Conservation (phyloP, 2,329 filamentous ascomycete species). For the Trichophyton rubrum region DNA sequence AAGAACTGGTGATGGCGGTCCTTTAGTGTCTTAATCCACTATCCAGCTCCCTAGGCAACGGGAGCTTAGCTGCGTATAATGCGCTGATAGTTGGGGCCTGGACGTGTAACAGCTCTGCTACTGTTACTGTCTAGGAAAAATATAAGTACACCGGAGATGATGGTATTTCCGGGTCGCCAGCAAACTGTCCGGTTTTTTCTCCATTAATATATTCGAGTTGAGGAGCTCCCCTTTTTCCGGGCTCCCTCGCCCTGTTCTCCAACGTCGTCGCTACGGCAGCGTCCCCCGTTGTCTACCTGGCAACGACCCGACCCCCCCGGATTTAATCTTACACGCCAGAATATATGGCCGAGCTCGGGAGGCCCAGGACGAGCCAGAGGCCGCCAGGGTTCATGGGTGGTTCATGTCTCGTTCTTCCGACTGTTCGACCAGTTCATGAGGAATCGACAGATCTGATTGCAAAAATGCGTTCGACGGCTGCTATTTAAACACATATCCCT, state of each 20-base stretch:
- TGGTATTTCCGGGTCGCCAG: not conserved
- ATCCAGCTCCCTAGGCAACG: conserved; percentile 3
- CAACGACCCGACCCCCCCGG: not conserved
- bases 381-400: not conserved
- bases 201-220: not conserved
- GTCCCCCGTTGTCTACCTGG: not conserved
- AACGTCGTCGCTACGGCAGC: not conserved
- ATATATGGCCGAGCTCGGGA: no score
- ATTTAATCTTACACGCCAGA: not conserved
- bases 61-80: conserved; percentile 3
- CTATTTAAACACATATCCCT: not conserved
- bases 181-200: not conserved
- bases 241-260: not conserved
- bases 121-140: not conserved
- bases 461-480: not conserved
- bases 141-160: not conserved
- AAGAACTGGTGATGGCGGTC: conserved; percentile 1
- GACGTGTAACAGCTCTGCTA: conserved; percentile 1
- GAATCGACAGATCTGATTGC: not conserved
- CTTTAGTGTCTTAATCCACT: conserved; percentile 3
- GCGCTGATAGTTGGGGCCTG: not conserved
- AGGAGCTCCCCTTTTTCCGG: not conserved
- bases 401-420: not conserved
- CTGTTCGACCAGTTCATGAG: not conserved
- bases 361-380: not conserved